Evolutionary conservation across 1,139 yeast species (phyloP).

Genomic region (Fermentozyma sake): DNA sequence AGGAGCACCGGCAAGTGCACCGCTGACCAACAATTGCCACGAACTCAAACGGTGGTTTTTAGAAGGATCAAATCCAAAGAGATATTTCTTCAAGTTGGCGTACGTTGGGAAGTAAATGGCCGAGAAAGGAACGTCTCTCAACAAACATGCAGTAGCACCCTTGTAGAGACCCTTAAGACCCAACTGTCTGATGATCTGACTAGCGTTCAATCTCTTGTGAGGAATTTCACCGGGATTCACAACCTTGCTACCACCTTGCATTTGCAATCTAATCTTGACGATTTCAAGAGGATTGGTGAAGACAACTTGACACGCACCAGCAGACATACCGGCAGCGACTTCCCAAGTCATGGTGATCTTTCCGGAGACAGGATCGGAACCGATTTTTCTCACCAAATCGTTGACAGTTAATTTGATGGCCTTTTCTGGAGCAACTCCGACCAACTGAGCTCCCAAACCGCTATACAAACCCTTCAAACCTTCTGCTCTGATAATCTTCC

Average conservation of each 20-base stretch:
- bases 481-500: slow-evolving; percentile 70
- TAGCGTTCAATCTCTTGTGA: slow-evolving; percentile 52
- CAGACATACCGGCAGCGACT: slow-evolving; percentile 82
- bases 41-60: slow-evolving; percentile 58
- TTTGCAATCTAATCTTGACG: slow-evolving; percentile 91
- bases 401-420: slow-evolving; percentile 95
- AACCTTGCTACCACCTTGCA: slow-evolving; percentile 72
- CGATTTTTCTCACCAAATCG: slow-evolving; percentile 75
- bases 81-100: slow-evolving; percentile 80
- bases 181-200: slow-evolving; percentile 69
- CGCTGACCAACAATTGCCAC: slow-evolving; percentile 80
- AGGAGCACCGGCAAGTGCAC: slow-evolving; percentile 97
- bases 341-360: slow-evolving; percentile 68
- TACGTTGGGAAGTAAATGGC: slow-evolving; percentile 97
- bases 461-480: slow-evolving; percentile 89
- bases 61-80: slow-evolving; percentile 71
- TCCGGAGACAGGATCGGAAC: slow-evolving; percentile 57
- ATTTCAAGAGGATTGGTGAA: slow-evolving; percentile 96
- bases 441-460: slow-evolving; percentile 89
- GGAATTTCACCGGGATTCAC: slow-evolving; percentile 44
- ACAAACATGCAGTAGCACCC: slow-evolving; percentile 87
- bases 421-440: slow-evolving; percentile 98
- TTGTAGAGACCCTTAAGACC: slow-evolving; percentile 85
- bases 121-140: slow-evolving; percentile 95
- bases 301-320: slow-evolving; percentile 95